These are phyloP conservation scores for Bjerkandera adusta DNA, from an alignment of 1,284 basidiomycete species.

Conservation along the genomic window DNA sequence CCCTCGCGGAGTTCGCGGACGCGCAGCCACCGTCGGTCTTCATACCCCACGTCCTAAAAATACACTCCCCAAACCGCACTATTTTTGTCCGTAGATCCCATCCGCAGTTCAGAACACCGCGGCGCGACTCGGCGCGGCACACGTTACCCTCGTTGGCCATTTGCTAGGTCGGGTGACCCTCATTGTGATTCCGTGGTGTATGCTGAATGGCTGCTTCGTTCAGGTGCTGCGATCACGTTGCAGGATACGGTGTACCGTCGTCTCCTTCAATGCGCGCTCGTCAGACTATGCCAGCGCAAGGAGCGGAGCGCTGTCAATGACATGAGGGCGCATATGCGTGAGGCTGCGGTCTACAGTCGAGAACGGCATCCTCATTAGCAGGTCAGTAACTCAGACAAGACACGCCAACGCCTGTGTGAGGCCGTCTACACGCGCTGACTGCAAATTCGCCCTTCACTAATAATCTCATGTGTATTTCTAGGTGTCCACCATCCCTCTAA, in stretches of 20 bases:
- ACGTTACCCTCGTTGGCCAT: slow-evolving; percentile 36
- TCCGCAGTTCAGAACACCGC: slow-evolving; percentile 35
- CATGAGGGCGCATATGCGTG: too few species aligned
- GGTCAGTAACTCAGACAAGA: slow-evolving; percentile 55
- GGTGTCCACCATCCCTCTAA: slow-evolving; percentile 18
- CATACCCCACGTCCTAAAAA: too few species aligned
- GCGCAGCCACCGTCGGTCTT: slow-evolving; percentile 47
- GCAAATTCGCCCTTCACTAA: slow-evolving; percentile 30
- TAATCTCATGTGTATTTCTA: slow-evolving; percentile 35
- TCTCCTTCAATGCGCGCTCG: slow-evolving; percentile 46
- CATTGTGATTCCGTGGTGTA: background rate
- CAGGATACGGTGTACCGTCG: slow-evolving; percentile 42
- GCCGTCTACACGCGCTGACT: slow-evolving; percentile 29
- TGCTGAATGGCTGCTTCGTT: background rate
- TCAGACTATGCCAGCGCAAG: too few species aligned
- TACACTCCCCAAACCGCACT: background rate
- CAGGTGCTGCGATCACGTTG: slow-evolving; percentile 42
- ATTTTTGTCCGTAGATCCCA: slow-evolving; percentile 36
- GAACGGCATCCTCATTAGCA: slow-evolving; percentile 31
- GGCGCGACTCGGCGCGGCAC: slow-evolving; percentile 24
- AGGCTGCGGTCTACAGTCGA: background rate
- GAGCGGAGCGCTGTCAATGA: too few species aligned
- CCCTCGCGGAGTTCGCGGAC: slow-evolving; percentile 55
- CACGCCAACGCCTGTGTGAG: slow-evolving; percentile 46
- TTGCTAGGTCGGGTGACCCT: slow-evolving; percentile 32